Percentiles rank a stretch among this genome's conserved stretches.
phyloP scores from a whole-genome alignment of 1,139 yeast genomes.

The Pichia terricola region DNA sequence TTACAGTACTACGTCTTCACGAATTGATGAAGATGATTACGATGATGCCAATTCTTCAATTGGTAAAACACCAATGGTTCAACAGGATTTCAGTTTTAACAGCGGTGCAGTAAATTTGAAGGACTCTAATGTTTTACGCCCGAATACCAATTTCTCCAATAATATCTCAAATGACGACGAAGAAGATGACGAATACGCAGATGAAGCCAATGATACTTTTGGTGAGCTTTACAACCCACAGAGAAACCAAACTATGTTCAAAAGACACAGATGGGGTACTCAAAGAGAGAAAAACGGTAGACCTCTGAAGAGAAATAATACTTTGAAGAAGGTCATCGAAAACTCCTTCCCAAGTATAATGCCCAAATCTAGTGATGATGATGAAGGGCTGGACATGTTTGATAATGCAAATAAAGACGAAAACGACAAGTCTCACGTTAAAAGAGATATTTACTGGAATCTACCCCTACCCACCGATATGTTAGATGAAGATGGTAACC shows the following conservation, averaged over 20 bases:
- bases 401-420: slow-evolving; percentile 28
- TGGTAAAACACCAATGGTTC: slow-evolving; percentile 19
- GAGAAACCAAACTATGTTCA: slow-evolving; percentile 34
- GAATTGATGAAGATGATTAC: slow-evolving; percentile 12
- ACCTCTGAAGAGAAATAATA: slow-evolving; percentile 35
- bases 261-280: slow-evolving; percentile 87
- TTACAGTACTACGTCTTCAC: slow-evolving; percentile 13
- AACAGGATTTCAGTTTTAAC: slow-evolving; percentile 10
- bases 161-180: slow-evolving; percentile 9
- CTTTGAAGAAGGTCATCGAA: slow-evolving; percentile 27
- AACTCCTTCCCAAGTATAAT: slow-evolving; percentile 16
- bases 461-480: slow-evolving; percentile 54
- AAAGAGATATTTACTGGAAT: slow-evolving; percentile 59
- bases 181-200: slow-evolving; percentile 4
- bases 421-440: slow-evolving; percentile 33
- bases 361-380: slow-evolving; percentile 14
- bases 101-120: slow-evolving; percentile 5
- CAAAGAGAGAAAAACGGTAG: slow-evolving; percentile 69
- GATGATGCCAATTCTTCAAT: slow-evolving; percentile 17
- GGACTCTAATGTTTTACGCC: slow-evolving; percentile 3
- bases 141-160: background rate
- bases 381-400: slow-evolving; percentile 6
- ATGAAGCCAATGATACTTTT: slow-evolving; percentile 16
- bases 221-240: slow-evolving; percentile 14
- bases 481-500: slow-evolving; percentile 49